Evolutionary conservation across 2,329 filamentous ascomycete species (phyloP).

Genomic region (Pseudogymnoascus sp.): DNA sequence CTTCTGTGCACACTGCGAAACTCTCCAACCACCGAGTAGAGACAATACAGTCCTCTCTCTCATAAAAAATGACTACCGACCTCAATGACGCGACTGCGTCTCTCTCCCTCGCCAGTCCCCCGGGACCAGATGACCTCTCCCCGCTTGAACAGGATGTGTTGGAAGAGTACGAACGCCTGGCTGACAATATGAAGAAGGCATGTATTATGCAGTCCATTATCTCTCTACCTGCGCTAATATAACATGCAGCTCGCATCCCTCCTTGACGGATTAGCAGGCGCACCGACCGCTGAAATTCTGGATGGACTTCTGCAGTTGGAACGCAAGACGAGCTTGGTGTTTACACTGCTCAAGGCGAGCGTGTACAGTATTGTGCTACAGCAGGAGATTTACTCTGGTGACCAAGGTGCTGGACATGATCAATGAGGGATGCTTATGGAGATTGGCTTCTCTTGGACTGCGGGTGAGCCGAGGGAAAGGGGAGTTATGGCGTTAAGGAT

Average conservation of each 20-base stretch:
- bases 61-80: conserved; percentile 15
- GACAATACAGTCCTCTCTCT: not conserved
- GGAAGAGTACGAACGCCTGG: conserved; percentile 82
- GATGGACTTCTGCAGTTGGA: conserved; percentile 84
- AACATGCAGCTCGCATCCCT: conserved; percentile 48
- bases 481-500: conserved; percentile 4
- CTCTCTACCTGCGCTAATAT: not conserved
- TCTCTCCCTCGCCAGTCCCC: conserved; percentile 25
- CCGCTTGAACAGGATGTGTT: conserved; percentile 89
- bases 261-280: conserved; percentile 57
- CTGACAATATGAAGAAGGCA: conserved; percentile 88
- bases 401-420: conserved; percentile 32
- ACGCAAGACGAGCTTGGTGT: conserved; percentile 89
- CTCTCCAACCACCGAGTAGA: not conserved
- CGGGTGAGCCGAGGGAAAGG: not conserved
- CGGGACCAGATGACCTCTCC: conserved; percentile 46
- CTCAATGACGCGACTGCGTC: conserved; percentile 14
- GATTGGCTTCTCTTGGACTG: not conserved
- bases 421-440: conserved; percentile 14
- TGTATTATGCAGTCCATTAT: conserved; percentile 14
- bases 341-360: conserved; percentile 92
- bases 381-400: conserved; percentile 81
- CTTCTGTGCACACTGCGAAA: not conserved
- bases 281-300: conserved; percentile 73
- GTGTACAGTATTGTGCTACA: conserved; percentile 98